Evolutionary conservation across 1,284 basidiomycete genomes (phyloP), one percentile per base, ranked within the genome.

Genomic region (Calocybe gambosa): DNA sequence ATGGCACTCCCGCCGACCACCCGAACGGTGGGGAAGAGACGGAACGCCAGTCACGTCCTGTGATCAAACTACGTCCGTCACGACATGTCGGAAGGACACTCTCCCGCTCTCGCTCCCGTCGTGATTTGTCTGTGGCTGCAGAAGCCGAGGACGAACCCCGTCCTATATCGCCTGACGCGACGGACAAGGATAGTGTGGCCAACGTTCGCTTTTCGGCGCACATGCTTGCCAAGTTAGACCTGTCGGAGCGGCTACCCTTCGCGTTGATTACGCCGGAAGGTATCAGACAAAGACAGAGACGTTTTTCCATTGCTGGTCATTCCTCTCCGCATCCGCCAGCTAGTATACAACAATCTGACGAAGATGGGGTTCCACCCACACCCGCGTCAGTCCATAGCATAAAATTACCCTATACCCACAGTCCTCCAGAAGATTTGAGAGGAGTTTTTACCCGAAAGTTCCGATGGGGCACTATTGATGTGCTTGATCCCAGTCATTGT

Each of bases 381-480:
- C 66, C 70, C 46, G 62, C 59, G 1, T 70, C 70, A 5, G 46
- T 58, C 13, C 59, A 61, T 19, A 66, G 64, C 45, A 49, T 58
- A 42, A 73, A 69, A 46, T 49, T 72, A 35, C 58, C 71, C 12
- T 76, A 74, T 53, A 56, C 76, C 37, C 58, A 71, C 20, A 68
- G 70, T 26, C 78, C 80, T 15, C 82, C 82, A 20, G 77, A 80
- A 25, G 77, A 80, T 58, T 64, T 88, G 58, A 78, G 73, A 62
- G 84, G 85, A 42, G 71, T 84, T 46, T 89, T 88, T 62, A 71
- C 78, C 29, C 70, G 89, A 50, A 82, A 78, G 59, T 90, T 83
- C 62, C 68, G 88, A 56, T 91, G 88, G 88, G 88, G 89, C 15
- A 85, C 76, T 18, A 73, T 91, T 49, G 88, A 91, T 63, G 88